Evolutionary conservation across 2,329 filamentous ascomycete species (phyloP), one percentile per base, ranked within the genome.

Genomic region (Cadophora luteo-olivacea): DNA sequence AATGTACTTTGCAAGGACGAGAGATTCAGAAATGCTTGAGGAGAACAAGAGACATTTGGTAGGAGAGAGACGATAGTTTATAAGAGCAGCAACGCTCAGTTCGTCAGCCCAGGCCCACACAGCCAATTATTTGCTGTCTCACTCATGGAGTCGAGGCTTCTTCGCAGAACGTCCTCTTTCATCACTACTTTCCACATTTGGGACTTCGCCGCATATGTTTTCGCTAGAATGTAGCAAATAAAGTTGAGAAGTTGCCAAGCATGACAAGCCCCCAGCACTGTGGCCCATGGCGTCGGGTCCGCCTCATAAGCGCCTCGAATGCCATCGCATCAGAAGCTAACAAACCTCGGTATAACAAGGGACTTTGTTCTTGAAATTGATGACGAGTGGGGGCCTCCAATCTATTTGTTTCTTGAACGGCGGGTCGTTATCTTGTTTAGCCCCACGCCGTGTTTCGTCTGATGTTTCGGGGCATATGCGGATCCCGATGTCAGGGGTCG

Each of bases 1-100:
- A 72, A 70, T 33, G 70, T 69, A 71, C 69, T 67, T 68, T 67
- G 70, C 72, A 70, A 52, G 61, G 48, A 64, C 19, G 45, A 55
- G 36, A 58, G 51, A 55, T 62, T 55, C 45, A 62, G 32, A 67
- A 49, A 64, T 11, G 61, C 12, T 51, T 52, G 64, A 67, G 22
- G 48, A 57, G 48, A n/a, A 45, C 19, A 55, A 24, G 22, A 48
- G 19, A 49, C 33, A 1, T 19, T 57, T 1, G 38, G 29, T 45
- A n/a, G n/a, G 32, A 36, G 33, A 41, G 52, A 33, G 25, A 55
- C 16, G 51, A 58, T 12, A 29, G 54, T 58, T 58, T 58, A 58
- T 58, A 58, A 22, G 54, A 58, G 32, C 9, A 11, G 8, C 3
- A 58, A 11, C 4, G 5, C 3, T 5, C 9, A 14, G 1, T 22